These are phyloP conservation scores for Crepidotus variabilis DNA, from an alignment of 768 basidiomycete species.

Conservation along the genomic window DNA sequence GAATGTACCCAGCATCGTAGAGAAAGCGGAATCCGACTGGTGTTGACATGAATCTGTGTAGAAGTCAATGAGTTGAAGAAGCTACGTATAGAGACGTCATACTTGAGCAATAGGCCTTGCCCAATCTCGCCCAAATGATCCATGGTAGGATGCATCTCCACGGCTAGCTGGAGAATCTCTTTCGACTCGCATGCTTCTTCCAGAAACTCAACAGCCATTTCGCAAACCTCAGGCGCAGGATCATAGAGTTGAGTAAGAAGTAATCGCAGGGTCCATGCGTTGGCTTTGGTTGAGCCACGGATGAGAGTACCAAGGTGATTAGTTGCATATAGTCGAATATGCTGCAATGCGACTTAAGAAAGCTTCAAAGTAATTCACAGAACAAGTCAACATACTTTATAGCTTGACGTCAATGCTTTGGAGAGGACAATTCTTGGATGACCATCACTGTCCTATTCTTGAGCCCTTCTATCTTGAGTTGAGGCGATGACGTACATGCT, in stretches of 20 bases:
- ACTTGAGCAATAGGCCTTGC: slow-evolving; percentile 86
- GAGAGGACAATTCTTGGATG: slow-evolving; percentile 92
- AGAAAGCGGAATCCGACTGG: slow-evolving; percentile 90
- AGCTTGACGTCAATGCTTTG: slow-evolving; percentile 92
- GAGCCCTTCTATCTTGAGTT: neutral
- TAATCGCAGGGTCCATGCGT: slow-evolving; percentile 86
- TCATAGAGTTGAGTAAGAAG: slow-evolving; percentile 97
- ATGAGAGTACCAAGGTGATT: slow-evolving; percentile 82
- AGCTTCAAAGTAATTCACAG: neutral
- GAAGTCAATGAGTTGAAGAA: neutral
- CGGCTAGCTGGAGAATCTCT: slow-evolving; percentile 83
- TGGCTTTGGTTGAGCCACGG: slow-evolving; percentile 55
- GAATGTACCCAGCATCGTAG: slow-evolving; percentile 88
- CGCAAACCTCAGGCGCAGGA: slow-evolving; percentile 83
- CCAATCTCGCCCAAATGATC: slow-evolving; percentile 95
- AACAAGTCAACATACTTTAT: slow-evolving; percentile 60
- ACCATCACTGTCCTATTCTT: slow-evolving; percentile 63
- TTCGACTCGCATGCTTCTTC: slow-evolving; percentile 87
- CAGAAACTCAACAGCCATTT: slow-evolving; percentile 84
- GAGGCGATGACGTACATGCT: slow-evolving; percentile 55
- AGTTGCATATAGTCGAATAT: slow-evolving; percentile 86
- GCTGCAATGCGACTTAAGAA: slow-evolving; percentile 37
- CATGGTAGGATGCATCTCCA: slow-evolving; percentile 91
- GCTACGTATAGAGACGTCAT: slow-evolving; percentile 18
- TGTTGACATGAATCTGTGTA: slow-evolving; percentile 88